Evolutionary conservation across 495 filamentous ascomycete species (phyloP), one percentile per base, ranked within the genome.

Genomic region (Thermothielavioides terrestris): DNA sequence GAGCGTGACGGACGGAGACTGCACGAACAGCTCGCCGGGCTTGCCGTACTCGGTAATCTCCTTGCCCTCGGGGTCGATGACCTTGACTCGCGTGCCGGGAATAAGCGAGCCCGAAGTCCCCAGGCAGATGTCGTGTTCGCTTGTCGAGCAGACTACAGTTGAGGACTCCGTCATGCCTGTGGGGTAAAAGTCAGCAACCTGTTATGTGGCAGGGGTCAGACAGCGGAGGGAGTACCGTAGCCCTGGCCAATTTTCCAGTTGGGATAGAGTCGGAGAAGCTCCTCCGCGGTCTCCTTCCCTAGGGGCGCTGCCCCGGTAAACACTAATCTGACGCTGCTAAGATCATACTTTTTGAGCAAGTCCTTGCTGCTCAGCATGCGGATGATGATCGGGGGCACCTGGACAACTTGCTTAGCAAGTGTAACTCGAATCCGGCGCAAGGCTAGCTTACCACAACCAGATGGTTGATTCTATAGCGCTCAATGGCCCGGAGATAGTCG

Each of bases 281-380:
- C 81, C 23, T 79, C 70, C 1, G 86, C 81, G 0, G 85, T 90
- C 66, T 94, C 88, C 46, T 79, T 71, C 12, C 89, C 89, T 0
- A 92, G 68, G 1, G 89, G 89, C 6, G 89, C 89, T 0, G 89
- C 89, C 9, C 89, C 89, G 0, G 85, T 89, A 68, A 85, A 90
- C 23, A 90, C 63, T 1, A 72, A 58, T 14, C 60, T 64, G 12
- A 90, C 80, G 43, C 81, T 84, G 59, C 77, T 85, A 17, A 94
- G 66, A 59, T 95, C 83, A 58, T 84, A 90, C 50, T 87, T 80
- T 22, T 77, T 70, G 54, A 83, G 78, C 1, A 75, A 54, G 0
- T 79, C 66, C 23, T 72, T 71, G 61, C 79, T 84, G 46, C 88
- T 85, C 39, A 82, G 66, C 79, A 95, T 81, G 36, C 79, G 76